Evolutionary conservation across 345 rosid genomes (phyloP).

Genomic region (Stellera chamaejasme): DNA sequence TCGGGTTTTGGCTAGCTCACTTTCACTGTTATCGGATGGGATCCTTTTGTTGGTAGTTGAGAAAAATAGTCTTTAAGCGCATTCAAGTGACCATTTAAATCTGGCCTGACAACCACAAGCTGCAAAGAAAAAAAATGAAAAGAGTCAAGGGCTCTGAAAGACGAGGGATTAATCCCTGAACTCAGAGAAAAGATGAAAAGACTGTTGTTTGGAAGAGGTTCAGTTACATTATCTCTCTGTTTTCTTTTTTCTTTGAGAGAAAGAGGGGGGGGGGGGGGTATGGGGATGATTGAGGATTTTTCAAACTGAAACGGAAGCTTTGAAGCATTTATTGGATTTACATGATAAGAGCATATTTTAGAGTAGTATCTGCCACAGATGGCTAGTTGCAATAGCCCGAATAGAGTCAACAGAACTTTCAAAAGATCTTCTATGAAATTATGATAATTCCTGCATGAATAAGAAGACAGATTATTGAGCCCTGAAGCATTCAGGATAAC

Average conservation of each 20-base stretch:
- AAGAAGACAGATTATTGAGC: background rate
- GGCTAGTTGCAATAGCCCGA: conserved; percentile 91
- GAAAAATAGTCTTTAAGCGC: conserved; percentile 92
- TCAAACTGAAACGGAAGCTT: no score
- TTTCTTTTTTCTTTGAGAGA: no score
- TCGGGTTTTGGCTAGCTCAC: no score
- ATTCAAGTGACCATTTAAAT: conserved; percentile 86
- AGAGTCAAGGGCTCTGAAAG: conserved; percentile 6
- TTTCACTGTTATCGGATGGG: no score
- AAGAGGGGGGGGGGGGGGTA: no score
- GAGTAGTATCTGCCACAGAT: conserved; percentile 94
- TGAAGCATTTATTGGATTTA: no score
- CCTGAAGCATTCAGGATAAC: background rate
- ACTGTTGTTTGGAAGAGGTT: no score
- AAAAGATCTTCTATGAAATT: conserved; percentile 89
- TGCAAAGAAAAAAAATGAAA: conserved; percentile 29
- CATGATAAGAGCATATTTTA: no score
- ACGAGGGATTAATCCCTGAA: conserved; percentile 3
- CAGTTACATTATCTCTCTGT: no score
- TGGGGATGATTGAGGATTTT: no score
- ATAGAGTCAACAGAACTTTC: conserved; percentile 80
- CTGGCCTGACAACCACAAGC: conserved; percentile 94
- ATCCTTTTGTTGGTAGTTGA: no score
- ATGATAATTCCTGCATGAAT: conserved; percentile 67
- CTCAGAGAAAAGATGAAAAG: no score